Evolutionary conservation across 345 rosid species (phyloP).

Genomic region (Ceriops decandra): DNA sequence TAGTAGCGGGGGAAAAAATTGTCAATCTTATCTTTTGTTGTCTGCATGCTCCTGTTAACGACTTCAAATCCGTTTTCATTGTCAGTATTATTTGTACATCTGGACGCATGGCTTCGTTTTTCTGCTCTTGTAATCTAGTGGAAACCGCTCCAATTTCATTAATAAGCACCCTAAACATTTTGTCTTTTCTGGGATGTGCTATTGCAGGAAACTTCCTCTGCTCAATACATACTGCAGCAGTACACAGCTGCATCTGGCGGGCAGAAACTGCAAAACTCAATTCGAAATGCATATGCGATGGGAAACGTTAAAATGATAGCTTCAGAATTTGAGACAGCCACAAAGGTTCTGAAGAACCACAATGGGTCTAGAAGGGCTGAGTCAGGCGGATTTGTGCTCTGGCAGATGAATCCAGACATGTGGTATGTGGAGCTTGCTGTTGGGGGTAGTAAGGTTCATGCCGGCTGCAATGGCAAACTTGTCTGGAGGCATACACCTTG

Average conservation of each 20-base stretch:
- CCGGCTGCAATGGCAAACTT: constrained; percentile 88
- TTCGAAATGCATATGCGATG: constrained; percentile 79
- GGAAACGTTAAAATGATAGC: constrained; percentile 82
- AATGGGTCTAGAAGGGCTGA: constrained; percentile 53
- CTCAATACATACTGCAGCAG: constrained; percentile 88
- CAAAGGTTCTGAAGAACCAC: constrained; percentile 62
- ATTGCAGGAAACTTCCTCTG: constrained; percentile 77
- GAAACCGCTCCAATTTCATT: not conserved
- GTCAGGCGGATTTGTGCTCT: constrained; percentile 83
- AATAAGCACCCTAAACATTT: not conserved
- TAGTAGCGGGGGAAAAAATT: not conserved
- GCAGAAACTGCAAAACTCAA: constrained; percentile 70
- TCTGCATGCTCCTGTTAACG: not conserved
- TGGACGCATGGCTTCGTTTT: constrained; percentile 6
- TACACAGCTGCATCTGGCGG: constrained; percentile 91
- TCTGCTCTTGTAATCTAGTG: constrained; percentile 6
- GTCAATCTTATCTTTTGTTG: not conserved
- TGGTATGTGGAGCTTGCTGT: constrained; percentile 94
- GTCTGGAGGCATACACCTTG: constrained; percentile 96
- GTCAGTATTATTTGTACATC: not conserved
- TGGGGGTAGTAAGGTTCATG: constrained; percentile 81
- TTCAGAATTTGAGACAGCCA: constrained; percentile 69
- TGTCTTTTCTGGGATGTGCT: not conserved
- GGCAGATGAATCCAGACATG: constrained; percentile 98
- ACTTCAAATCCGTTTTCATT: not conserved